Percentiles rank a stretch among this genome's conserved stretches.
These are phyloP conservation scores for Cyberlindnera americana DNA, from an alignment of 805 yeast genomes.

Conservation along the genomic window DNA sequence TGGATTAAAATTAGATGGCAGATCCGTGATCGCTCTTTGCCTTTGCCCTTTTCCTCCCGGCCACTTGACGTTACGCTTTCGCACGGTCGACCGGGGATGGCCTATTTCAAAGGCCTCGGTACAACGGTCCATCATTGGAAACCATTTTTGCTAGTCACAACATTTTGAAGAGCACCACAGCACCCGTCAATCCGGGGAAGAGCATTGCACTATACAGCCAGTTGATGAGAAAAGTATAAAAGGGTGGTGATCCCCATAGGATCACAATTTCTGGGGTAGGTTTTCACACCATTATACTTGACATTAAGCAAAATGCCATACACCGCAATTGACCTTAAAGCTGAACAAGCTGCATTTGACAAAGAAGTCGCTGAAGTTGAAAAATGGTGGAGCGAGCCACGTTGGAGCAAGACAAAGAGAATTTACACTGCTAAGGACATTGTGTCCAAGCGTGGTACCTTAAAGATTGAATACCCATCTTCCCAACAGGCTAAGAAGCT, in stretches of 20 bases:
- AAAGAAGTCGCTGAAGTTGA: slow-evolving; percentile 67
- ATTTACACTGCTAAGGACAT: slow-evolving; percentile 86
- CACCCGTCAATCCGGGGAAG: slow-evolving; percentile 3
- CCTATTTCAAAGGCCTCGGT: background rate
- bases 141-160: background rate
- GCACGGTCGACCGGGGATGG: slow-evolving; percentile 3
- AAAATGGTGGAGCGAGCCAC: slow-evolving; percentile 90
- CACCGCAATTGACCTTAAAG: slow-evolving; percentile 18
- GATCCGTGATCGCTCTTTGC: no score
- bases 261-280: background rate
- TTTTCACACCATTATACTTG: no score
- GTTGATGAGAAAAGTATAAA: background rate
- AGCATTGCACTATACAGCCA: background rate
- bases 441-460: slow-evolving; percentile 81
- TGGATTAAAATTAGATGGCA: no score
- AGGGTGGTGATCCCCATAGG: background rate
- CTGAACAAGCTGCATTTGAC: slow-evolving; percentile 26
- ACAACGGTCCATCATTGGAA: background rate
- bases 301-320: slow-evolving; percentile 12
- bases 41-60: no score
- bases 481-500: slow-evolving; percentile 79
- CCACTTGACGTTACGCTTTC: no score
- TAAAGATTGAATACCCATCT: slow-evolving; percentile 74
- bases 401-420: slow-evolving; percentile 87
- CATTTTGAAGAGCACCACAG: background rate